Conservation (phyloP, 768 basidiomycete genomes). For the Leccinum variicolor region DNA sequence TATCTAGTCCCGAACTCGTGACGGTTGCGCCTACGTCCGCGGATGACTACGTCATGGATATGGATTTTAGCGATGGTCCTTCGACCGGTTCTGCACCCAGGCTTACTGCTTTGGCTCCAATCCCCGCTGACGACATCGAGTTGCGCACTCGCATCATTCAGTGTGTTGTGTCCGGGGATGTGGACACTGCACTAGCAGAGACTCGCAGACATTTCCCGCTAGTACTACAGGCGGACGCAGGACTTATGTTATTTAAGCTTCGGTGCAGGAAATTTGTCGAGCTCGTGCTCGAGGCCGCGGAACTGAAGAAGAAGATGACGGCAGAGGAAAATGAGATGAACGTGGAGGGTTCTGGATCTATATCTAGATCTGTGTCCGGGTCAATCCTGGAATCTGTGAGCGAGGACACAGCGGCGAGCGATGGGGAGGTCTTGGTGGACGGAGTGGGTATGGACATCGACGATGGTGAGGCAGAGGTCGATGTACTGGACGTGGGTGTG, state of each 20-base stretch:
- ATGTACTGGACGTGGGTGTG: slow-evolving; percentile 6
- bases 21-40: slow-evolving; percentile 9
- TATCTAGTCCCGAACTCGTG: slow-evolving; percentile 6
- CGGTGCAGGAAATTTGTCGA: slow-evolving; percentile 86
- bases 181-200: slow-evolving; percentile 63
- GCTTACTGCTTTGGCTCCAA: slow-evolving; percentile 9
- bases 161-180: slow-evolving; percentile 63
- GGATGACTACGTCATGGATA: slow-evolving; percentile 46
- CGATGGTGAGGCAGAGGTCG: slow-evolving; percentile 34
- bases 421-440: slow-evolving; percentile 42
- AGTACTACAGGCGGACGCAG: slow-evolving; percentile 64
- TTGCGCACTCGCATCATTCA: slow-evolving; percentile 68
- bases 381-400: slow-evolving; percentile 26
- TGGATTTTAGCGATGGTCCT: slow-evolving; percentile 35
- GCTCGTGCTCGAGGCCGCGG: slow-evolving; percentile 67
- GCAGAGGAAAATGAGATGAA: slow-evolving; percentile 35
- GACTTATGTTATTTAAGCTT: slow-evolving; percentile 75
- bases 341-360: slow-evolving; percentile 22
- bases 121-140: slow-evolving; percentile 53
- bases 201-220: slow-evolving; percentile 55
- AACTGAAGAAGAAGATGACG: slow-evolving; percentile 62
- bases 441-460: slow-evolving; percentile 60
- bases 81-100: slow-evolving; percentile 9
- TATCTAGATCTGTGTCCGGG: slow-evolving; percentile 26
- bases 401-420: slow-evolving; percentile 34